Conservation (phyloP, 768 basidiomycete species). For the Lanmaoa pseudosensibilis region DNA sequence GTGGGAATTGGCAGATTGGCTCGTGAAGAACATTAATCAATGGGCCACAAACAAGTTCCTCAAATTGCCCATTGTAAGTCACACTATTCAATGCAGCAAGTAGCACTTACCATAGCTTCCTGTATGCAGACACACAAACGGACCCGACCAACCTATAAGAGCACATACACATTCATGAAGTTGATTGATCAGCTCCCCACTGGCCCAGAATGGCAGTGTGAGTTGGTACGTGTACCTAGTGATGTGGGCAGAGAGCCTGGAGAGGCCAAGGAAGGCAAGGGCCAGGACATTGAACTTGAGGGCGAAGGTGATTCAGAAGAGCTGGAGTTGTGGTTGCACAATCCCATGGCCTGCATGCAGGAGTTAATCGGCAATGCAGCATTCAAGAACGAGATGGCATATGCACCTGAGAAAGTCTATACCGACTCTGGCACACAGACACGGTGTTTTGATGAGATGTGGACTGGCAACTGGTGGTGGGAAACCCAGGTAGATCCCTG, state of each 20-base stretch:
- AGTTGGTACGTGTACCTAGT: too few species aligned
- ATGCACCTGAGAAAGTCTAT: not conserved
- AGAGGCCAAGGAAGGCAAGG: too few species aligned
- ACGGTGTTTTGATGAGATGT: not conserved
- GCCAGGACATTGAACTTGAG: too few species aligned
- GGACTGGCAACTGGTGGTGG: not conserved
- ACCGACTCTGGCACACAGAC: accelerated
- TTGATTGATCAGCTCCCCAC: not conserved
- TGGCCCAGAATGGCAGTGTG: not conserved
- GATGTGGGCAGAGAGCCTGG: too few species aligned
- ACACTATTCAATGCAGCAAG: not conserved
- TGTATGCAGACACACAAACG: not conserved
- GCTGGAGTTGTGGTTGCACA: not conserved
- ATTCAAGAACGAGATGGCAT: not conserved
- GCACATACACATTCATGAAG: not conserved
- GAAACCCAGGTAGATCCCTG: not conserved
- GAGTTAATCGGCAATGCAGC: not conserved
- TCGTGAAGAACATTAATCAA: not conserved
- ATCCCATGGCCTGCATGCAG: not conserved
- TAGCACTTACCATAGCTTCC: not conserved
- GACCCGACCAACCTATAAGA: not conserved
- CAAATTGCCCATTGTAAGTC: not conserved
- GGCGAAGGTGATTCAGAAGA: not conserved
- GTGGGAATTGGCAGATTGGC: not conserved
- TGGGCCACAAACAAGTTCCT: not conserved